Base-by-base conservation (phyloP, 257 asterid genomes). In the Nicotiana sylvestris region DNA sequence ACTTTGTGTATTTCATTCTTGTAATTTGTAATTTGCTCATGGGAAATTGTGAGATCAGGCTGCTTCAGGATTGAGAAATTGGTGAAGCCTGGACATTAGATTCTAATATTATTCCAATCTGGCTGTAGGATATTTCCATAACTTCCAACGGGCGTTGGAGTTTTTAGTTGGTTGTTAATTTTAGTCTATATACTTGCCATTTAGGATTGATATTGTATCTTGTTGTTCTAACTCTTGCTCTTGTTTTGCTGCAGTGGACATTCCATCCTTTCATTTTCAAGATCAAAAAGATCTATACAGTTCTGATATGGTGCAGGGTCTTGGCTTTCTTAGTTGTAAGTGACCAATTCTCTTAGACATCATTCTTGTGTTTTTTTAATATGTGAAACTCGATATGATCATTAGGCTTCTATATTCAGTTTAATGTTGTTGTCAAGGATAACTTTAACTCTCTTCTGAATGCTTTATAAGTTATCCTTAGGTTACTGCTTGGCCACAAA, bases 281-380 rank as follows among this genome's bases (percentile, higher is more conserved):
- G 91, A 91, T 90, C 92, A 94, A 94, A 87, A 96, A 92, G 91
- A 91, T 94, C 88, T 93, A 93, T 88, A 93, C 99, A n/a, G 99
- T 94, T 78, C 89, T 93, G 77, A 83, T 96, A 68, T 94, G 99
- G 99, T 94, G 98, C 95, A 90, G 99, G 89, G 96, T 91, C 65
- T 89, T 96, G 82, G 95, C 99, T 37, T 94, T 89, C 87, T 91
- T 96, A 88, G 93, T 90, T 67, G 99, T 96, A 91, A 93, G 98
- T 92, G 60, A 49, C 46, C 70, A 12, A 25, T 64, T 60, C 70
- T 64, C 49, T 30, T 43, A 30, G 37, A 8, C 3, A 35, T 70
- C 16, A 57, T 32, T 32, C 32, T 39, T 56, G 32, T 57, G 82
- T 33, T 35, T 61, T 35, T 78, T 16, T 29, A 29, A 29, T 29